Evolutionary conservation across 2,329 filamentous ascomycete genomes (phyloP).

Genomic region (Penicillium sp.): DNA sequence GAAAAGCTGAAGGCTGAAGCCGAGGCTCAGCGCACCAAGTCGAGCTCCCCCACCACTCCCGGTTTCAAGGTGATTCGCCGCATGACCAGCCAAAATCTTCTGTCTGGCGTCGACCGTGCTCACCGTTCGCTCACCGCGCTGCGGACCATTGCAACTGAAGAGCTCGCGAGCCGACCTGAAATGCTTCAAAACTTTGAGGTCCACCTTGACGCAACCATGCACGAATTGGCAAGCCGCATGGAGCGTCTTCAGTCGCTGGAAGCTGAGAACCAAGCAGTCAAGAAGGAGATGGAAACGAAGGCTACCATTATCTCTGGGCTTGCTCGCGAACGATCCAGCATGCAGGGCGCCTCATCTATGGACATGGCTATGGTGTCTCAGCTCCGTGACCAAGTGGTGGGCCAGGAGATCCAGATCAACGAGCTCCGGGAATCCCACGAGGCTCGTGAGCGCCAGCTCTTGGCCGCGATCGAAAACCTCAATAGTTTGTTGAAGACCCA

Average conservation of each 20-base stretch:
- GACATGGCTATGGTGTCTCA: conserved; percentile 87
- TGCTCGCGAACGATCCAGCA: conserved; percentile 84
- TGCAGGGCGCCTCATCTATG: conserved; percentile 73
- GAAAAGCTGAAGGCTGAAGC: conserved; percentile 87
- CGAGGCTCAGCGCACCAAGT: conserved; percentile 73
- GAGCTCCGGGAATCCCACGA: conserved; percentile 68
- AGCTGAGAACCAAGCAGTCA: conserved; percentile 72
- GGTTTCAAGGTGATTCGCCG: conserved; percentile 66
- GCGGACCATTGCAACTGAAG: conserved; percentile 79
- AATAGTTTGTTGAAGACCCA: conserved; percentile 51
- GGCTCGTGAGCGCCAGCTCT: conserved; percentile 69
- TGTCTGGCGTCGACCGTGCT: conserved; percentile 75
- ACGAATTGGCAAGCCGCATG: conserved; percentile 79
- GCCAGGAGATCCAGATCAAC: conserved; percentile 75
- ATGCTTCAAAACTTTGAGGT: conserved; percentile 88
- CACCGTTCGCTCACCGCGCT: conserved; percentile 87
- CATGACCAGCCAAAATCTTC: conserved; percentile 85
- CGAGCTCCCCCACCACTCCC: conserved; percentile 50
- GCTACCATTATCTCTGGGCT: conserved; percentile 92
- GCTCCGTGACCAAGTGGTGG: conserved; percentile 80
- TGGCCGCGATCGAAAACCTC: conserved; percentile 65
- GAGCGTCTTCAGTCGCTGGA: conserved; percentile 89
- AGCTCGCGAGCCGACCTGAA: conserved; percentile 76
- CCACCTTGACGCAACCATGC: conserved; percentile 86
- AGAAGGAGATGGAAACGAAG: conserved; percentile 96